Percentiles rank a stretch among this genome's conserved stretches.
Conservation (phyloP, 192 early-diverging fungal genomes). For the Podila epigama region DNA sequence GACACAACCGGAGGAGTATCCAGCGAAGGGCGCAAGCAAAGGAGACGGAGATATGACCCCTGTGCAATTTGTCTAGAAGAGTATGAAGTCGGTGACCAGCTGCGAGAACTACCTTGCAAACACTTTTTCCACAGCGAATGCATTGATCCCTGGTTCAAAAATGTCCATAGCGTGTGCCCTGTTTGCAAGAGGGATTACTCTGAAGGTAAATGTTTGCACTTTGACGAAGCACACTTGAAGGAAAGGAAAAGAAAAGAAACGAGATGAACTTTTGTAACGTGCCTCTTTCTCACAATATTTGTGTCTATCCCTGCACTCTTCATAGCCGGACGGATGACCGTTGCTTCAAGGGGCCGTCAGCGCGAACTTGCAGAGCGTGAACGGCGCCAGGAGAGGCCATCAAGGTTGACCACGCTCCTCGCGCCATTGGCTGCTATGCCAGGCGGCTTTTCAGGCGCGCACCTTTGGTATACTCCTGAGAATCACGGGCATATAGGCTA, state of each 20-base stretch:
- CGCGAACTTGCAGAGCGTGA: not conserved
- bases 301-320: too few relatives aligned
- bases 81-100: constrained; percentile 56
- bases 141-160: constrained; percentile 62
- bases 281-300: too few relatives aligned
- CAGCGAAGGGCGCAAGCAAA: not conserved
- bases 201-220: constrained; percentile 27
- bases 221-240: not conserved
- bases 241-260: not conserved
- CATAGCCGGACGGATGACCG: constrained; percentile 3
- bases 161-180: constrained; percentile 57
- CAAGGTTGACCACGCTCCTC: constrained; percentile 7
- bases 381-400: constrained; percentile 1
- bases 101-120: constrained; percentile 59
- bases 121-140: constrained; percentile 66
- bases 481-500: constrained; percentile 1
- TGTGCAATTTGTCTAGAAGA: constrained; percentile 67
- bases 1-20: not conserved
- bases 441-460: constrained; percentile 4
- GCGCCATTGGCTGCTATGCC: constrained; percentile 13
- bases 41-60: constrained; percentile 26
- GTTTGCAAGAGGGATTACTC: constrained; percentile 54
- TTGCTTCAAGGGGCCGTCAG: not conserved
- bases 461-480: constrained; percentile 19
- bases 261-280: not conserved